Base-by-base conservation (phyloP, 257 asterid genomes). In the Solanum appendiculatum region DNA sequence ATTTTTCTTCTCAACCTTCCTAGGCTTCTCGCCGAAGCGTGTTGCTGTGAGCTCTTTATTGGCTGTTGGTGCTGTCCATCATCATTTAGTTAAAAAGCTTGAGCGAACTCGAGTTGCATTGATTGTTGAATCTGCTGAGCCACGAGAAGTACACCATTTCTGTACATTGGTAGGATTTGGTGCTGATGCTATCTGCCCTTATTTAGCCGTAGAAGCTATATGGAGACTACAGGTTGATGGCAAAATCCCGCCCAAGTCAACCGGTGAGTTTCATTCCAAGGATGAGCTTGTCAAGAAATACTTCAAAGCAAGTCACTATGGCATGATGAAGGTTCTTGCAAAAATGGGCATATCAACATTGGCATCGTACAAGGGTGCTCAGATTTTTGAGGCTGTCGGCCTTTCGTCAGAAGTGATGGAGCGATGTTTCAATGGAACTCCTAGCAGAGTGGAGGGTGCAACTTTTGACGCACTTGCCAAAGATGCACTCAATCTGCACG, bases 381-480 rank as follows among this genome's bases (percentile, higher is more conserved):
- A 97, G 92, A 97, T 97, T 84, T 97, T 97, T 88, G 99, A 97
- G 96, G 99, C 99, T 5, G 99, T 97, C 58, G 99, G 99, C 75
- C 99, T 97, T 86, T 97, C 99, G 15, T 93, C 99, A 46, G 99
- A 97, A 92, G 99, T 97, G 86, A 95, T 96, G 98, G 97, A 94
- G 68, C 88, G 97, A 83, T 97, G 99, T 92, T 97, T 97, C 85
- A 91, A 82, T 83, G 99, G 99, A 83, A 96, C 99, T 58, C 99
- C 99, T 9, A 97, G 99, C 92, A 93, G 99, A 90, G 99, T 97
- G 87, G 99, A 97, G 88, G 99, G 99, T 86, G 99, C 99, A 86
- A 95, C 99, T 63, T 97, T 97, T 91, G 97, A 96, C 68, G 98
- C 98, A 48, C 97, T 97, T 51, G 99, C 99, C 15, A 86, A 48